phyloP scores from a whole-genome alignment of 2,329 filamentous ascomycete species.

The Botrytis porri region DNA sequence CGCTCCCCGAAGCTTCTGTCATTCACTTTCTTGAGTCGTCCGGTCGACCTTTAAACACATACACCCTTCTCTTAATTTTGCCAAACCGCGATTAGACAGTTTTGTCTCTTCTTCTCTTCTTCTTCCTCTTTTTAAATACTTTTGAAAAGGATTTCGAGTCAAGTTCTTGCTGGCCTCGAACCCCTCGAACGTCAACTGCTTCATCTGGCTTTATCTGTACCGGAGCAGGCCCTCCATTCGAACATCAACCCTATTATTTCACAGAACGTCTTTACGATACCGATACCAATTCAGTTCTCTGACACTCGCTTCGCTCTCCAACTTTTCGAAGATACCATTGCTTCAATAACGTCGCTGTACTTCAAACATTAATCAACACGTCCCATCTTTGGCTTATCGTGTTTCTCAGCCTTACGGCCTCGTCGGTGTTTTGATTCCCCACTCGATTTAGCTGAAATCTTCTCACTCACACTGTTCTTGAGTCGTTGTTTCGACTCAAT shows the following conservation, averaged over 20 bases:
- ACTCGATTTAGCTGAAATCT: conserved; percentile 26
- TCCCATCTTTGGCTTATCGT: conserved; percentile 22
- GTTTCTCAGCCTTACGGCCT: conserved; percentile 27
- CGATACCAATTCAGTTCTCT: conserved; percentile 3
- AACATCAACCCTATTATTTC: conserved; percentile 18
- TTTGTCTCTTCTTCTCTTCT: not conserved
- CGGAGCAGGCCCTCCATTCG: conserved; percentile 37
- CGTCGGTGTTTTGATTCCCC: conserved; percentile 34
- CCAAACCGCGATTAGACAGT: conserved; percentile 1
- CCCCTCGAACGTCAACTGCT: conserved; percentile 38
- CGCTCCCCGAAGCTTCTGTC: not conserved
- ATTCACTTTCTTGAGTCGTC: not conserved
- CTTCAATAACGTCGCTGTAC: conserved; percentile 34
- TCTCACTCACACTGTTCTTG: conserved; percentile 22
- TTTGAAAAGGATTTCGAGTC: conserved; percentile 12
- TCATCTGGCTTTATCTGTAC: conserved; percentile 37
- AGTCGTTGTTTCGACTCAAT: conserved; percentile 35
- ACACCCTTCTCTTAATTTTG: conserved; percentile 3
- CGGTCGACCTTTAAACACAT: not conserved
- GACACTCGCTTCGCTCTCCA: conserved; percentile 34
- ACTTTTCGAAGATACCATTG: conserved; percentile 29
- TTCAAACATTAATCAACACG: conserved; percentile 24
- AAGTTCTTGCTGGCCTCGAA: conserved; percentile 40
- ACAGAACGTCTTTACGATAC: conserved; percentile 25
- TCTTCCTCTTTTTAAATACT: not conserved